Evolutionary conservation across 208 protist genomes (phyloP), one percentile per base, ranked within the genome.

Genomic region (Trypanosomatidae sp.): DNA sequence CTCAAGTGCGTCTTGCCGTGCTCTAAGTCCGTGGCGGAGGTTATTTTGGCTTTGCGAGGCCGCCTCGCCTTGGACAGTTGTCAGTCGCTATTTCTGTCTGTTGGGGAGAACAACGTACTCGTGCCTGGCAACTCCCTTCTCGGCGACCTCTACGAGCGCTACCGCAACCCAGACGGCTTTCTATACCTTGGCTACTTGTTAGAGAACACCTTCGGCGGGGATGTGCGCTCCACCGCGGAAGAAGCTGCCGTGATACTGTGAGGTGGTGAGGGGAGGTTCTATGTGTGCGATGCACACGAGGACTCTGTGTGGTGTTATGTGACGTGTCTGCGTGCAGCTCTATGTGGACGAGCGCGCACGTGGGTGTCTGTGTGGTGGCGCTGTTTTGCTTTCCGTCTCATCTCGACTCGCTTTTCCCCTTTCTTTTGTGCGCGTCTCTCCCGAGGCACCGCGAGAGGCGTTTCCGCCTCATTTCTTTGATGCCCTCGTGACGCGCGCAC

Each of bases 21-120:
- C 12, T 66, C 82, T 30, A 81, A 97, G 28, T 95, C 91, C 0
- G 86, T 98, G 30, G 90, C 90, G 19, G 90, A 98, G 79, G 91
- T 98, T 22, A 94, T 98, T 9, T 77, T 96, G 59, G 85, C 95
- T 30, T 82, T 98, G 69, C 88, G 95, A 19, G 91, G 93, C 62
- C 84, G 95, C 1, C 93, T 98, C 43, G 91, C 96, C 62, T 72
- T 98, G 7, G 74, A 81, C 47, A 75, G 91, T 58, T 88, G 95
- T 46, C 94, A 97, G 74, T 95, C 87, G 5, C 84, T 98, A 47
- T 98, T 98, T 80, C 79, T 98, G 39, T 97, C 97, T 68, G 82
- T 98, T 22, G 94, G 94, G 64, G 67, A 84, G 47, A 64, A 59
- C 43, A 90, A 95, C 50, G 77, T 83, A 3, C 62, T 98, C 43